phyloP scores from a whole-genome alignment of 2,329 filamentous ascomycete species.

The Balansia obtecta region DNA sequence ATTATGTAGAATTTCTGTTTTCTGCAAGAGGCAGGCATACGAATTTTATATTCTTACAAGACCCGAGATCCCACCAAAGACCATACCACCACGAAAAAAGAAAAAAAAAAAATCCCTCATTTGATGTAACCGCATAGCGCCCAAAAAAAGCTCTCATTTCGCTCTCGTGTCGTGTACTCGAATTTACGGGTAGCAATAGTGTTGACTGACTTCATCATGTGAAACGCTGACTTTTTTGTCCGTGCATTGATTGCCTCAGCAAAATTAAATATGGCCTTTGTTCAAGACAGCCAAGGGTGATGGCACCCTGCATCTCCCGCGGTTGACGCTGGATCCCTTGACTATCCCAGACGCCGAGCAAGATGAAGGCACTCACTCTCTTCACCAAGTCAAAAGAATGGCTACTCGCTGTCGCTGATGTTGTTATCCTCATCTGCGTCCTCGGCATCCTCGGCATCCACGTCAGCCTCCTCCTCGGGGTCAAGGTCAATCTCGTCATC shows the following conservation, averaged over 20 bases:
- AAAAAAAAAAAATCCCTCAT: background rate
- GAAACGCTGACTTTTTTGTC: background rate
- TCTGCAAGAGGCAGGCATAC: background rate
- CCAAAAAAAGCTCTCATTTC: background rate
- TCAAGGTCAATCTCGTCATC: background rate
- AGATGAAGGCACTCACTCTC: background rate
- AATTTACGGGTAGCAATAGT: background rate
- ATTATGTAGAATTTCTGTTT: background rate
- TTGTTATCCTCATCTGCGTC: conserved; percentile 7
- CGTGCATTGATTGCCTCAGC: background rate
- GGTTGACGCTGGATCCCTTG: background rate
- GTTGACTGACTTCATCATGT: background rate
- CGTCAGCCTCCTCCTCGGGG: conserved; percentile 13
- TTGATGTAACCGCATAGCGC: background rate
- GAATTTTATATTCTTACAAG: background rate
- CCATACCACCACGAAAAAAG: no score
- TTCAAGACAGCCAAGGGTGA: conserved; percentile 5
- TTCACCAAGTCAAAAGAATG: conserved; percentile 2
- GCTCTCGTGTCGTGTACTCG: background rate
- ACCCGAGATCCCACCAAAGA: background rate
- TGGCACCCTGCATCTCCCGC: background rate
- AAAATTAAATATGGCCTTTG: background rate
- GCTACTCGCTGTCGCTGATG: conserved; percentile 10
- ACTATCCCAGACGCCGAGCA: background rate
- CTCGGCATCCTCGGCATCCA: conserved; percentile 12